phyloP scores from a whole-genome alignment of 2,329 filamentous ascomycete species.

The Cladophialophora exuberans region DNA sequence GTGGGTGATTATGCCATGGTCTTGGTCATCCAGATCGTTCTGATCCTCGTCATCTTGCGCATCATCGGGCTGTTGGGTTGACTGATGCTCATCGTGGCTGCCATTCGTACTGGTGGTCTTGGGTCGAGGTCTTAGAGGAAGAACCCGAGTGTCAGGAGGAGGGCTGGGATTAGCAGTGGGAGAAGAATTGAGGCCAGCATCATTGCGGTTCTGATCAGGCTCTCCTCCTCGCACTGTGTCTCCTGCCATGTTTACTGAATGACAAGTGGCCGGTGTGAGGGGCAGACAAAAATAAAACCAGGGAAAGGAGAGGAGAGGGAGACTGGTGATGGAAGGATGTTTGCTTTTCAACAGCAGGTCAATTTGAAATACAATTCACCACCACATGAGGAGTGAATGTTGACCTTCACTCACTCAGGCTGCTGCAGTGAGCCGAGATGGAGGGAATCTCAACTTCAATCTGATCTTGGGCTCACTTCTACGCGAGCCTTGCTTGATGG shows the following conservation, averaged over 20 bases:
- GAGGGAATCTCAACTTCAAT: too few relatives aligned
- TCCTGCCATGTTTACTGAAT: neutral
- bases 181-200: neutral
- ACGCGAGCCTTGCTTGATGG: too few relatives aligned
- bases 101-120: neutral
- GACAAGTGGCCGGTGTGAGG: neutral
- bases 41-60: constrained; percentile 2
- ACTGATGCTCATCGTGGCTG: too few relatives aligned
- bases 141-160: neutral
- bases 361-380: constrained; percentile 6
- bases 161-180: neutral
- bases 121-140: constrained; percentile 3
- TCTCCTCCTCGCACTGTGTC: neutral
- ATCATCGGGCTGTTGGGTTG: neutral
- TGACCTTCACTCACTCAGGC: too few relatives aligned
- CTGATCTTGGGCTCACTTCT: too few relatives aligned
- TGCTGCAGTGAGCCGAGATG: too few relatives aligned
- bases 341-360: neutral
- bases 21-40: constrained; percentile 8
- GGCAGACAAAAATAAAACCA: neutral
- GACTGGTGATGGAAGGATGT: neutral
- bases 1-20: constrained; percentile 22
- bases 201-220: neutral
- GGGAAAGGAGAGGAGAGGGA: neutral
- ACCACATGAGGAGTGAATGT: neutral